These are phyloP conservation scores for Metschnikowia drakensbergensis DNA, from an alignment of 805 yeast species.

Conservation along the genomic window DNA sequence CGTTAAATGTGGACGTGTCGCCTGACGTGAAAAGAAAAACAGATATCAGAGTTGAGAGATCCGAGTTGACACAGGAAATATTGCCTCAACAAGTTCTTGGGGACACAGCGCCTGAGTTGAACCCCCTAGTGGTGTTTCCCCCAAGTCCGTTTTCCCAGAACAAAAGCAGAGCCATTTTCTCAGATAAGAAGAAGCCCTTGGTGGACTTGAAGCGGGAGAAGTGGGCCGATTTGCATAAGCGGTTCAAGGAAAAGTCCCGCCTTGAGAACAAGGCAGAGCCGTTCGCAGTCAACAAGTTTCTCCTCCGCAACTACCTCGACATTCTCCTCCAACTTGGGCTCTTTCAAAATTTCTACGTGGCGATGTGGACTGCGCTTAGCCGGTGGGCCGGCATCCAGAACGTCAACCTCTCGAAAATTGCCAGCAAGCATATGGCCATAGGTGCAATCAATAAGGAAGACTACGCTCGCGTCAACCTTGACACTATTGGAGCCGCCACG, in stretches of 20 bases:
- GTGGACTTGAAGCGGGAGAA: constrained; percentile 31
- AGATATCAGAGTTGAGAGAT: constrained; percentile 6
- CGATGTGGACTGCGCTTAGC: constrained; percentile 32
- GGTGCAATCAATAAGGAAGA: constrained; percentile 3
- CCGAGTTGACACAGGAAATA: constrained; percentile 2
- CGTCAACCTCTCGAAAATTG: constrained; percentile 8
- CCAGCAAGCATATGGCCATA: not conserved
- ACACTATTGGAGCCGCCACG: not conserved
- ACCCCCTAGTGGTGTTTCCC: constrained; percentile 32
- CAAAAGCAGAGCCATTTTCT: constrained; percentile 24
- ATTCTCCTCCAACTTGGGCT: constrained; percentile 30
- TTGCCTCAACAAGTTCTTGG: constrained; percentile 15
- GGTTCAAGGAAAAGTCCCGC: constrained; percentile 6
- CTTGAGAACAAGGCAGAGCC: constrained; percentile 9
- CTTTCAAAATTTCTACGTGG: constrained; percentile 25
- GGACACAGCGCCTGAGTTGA: constrained; percentile 13
- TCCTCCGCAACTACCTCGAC: constrained; percentile 29
- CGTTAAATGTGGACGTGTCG: not conserved
- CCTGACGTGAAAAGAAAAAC: constrained; percentile 9
- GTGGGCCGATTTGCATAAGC: constrained; percentile 16
- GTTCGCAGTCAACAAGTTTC: constrained; percentile 28
- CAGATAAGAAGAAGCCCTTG: constrained; percentile 24
- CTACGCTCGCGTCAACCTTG: constrained; percentile 6
- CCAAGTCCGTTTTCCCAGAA: constrained; percentile 25
- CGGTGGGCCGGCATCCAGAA: constrained; percentile 31